These are phyloP conservation scores for Lichtheimia ramosa DNA, from an alignment of 371 early-diverging fungal species.

Conservation along the genomic window DNA sequence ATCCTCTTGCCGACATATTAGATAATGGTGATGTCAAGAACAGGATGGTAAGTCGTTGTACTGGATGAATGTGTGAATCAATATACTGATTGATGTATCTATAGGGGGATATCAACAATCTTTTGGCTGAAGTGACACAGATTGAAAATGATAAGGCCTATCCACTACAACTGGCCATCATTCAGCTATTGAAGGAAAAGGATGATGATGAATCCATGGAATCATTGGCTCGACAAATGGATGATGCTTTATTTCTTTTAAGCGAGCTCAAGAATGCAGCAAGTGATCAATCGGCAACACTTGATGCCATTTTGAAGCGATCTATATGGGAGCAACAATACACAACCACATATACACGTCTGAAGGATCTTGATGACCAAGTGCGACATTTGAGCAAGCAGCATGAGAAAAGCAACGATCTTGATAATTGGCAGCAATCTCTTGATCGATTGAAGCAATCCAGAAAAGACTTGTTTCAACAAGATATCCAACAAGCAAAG, in stretches of 20 bases:
- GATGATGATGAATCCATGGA: conserved; percentile 28
- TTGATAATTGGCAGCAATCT: background rate
- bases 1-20: background rate
- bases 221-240: conserved; percentile 22
- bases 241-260: conserved; percentile 28
- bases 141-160: conserved; percentile 1
- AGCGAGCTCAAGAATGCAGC: conserved; percentile 22
- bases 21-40: no score
- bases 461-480: background rate
- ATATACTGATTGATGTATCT: no score
- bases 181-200: background rate
- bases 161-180: background rate
- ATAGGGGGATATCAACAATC: background rate
- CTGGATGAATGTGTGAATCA: no score
- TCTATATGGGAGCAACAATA: conserved; percentile 30
- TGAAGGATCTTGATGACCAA: conserved; percentile 38
- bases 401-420: background rate
- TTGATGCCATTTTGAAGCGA: conserved; percentile 34
- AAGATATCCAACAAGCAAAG: no score
- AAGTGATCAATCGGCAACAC: conserved; percentile 24
- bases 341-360: conserved; percentile 11
- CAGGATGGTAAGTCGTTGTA: no score
- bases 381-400: conserved; percentile 13
- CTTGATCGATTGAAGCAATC: background rate
- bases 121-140: background rate